phyloP scores from a whole-genome alignment of 1,139 yeast genomes.

The Zygosaccharomyces sapae region DNA sequence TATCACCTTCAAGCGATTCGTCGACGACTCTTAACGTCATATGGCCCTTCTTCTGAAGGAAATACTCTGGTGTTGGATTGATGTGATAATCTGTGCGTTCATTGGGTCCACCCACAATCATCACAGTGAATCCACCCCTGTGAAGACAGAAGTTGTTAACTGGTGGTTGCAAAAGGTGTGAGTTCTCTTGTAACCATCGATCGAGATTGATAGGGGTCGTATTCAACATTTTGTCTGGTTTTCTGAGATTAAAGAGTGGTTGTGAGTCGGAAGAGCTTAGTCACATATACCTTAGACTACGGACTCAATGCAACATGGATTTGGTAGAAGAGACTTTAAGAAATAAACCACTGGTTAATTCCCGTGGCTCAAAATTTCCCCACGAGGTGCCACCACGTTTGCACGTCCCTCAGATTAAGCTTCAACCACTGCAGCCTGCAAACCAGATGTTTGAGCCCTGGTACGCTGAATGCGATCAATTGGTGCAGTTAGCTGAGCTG shows the following conservation, averaged over 20 bases:
- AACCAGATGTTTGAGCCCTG: slow-evolving; percentile 31
- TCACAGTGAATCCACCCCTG: slow-evolving; percentile 86
- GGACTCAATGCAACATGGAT: neutral
- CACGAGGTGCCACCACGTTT: slow-evolving; percentile 15
- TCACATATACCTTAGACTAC: neutral
- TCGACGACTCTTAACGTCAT: slow-evolving; percentile 87
- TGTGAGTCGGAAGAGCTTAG: too few relatives aligned
- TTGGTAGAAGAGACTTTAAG: slow-evolving; percentile 24
- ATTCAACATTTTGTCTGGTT: slow-evolving; percentile 19
- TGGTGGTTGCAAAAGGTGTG: slow-evolving; percentile 77
- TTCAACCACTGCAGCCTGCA: slow-evolving; percentile 21
- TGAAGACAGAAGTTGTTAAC: slow-evolving; percentile 89
- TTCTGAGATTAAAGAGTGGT: too few relatives aligned
- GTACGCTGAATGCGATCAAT: slow-evolving; percentile 26
- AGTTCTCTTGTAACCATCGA: slow-evolving; percentile 77
- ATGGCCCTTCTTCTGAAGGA: slow-evolving; percentile 78
- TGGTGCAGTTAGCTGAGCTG: slow-evolving; percentile 15
- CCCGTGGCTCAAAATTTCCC: slow-evolving; percentile 25
- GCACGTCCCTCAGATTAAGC: slow-evolving; percentile 20
- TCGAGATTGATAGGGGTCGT: slow-evolving; percentile 63
- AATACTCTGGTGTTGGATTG: slow-evolving; percentile 93
- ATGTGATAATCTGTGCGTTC: slow-evolving; percentile 90
- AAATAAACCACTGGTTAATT: slow-evolving; percentile 26
- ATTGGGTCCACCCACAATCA: slow-evolving; percentile 95
- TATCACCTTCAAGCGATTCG: slow-evolving; percentile 41